phyloP scores from a whole-genome alignment of 2,329 filamentous ascomycete genomes.

The Arachnomyces sp. region DNA sequence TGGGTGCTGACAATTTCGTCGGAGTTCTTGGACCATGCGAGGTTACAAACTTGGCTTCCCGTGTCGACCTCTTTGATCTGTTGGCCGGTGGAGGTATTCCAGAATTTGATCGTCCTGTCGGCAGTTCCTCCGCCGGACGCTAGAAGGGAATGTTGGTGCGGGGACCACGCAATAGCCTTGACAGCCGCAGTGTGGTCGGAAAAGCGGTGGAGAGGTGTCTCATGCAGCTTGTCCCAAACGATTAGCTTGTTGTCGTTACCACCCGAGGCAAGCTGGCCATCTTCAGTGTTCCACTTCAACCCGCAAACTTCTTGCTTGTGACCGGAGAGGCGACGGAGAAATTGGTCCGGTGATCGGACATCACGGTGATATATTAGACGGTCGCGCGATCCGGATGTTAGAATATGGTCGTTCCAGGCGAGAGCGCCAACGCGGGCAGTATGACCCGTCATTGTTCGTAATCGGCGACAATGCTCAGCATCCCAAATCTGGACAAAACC shows the following conservation, averaged over 20 bases:
- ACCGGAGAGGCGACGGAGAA: constrained; percentile 75
- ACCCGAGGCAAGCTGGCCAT: constrained; percentile 87
- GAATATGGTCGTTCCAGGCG: constrained; percentile 96
- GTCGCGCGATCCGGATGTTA: constrained; percentile 91
- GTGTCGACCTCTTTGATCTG: constrained; percentile 87
- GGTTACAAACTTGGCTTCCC: constrained; percentile 96
- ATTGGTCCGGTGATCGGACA: constrained; percentile 86
- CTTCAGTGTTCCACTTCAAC: constrained; percentile 92
- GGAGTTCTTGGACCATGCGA: constrained; percentile 94
- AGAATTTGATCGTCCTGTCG: constrained; percentile 94
- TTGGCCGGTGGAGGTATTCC: constrained; percentile 82
- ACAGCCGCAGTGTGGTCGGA: constrained; percentile 92
- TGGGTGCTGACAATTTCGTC: constrained; percentile 97
- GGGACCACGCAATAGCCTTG: constrained; percentile 96
- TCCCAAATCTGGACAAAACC: constrained; percentile 98
- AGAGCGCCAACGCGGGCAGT: constrained; percentile 86
- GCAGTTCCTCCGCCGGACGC: constrained; percentile 93
- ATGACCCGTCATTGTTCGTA: constrained; percentile 96
- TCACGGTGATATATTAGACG: constrained; percentile 92
- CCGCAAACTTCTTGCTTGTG: constrained; percentile 99
- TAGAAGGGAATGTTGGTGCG: constrained; percentile 88
- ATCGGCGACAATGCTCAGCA: constrained; percentile 71
- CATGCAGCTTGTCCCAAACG: constrained; percentile 95
- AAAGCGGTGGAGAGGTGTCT: constrained; percentile 88
- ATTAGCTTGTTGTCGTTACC: constrained; percentile 99